Evolutionary conservation across 129 eudicot genomes (phyloP), one percentile per base, ranked within the genome.

Genomic region (Deinandra increscens): DNA sequence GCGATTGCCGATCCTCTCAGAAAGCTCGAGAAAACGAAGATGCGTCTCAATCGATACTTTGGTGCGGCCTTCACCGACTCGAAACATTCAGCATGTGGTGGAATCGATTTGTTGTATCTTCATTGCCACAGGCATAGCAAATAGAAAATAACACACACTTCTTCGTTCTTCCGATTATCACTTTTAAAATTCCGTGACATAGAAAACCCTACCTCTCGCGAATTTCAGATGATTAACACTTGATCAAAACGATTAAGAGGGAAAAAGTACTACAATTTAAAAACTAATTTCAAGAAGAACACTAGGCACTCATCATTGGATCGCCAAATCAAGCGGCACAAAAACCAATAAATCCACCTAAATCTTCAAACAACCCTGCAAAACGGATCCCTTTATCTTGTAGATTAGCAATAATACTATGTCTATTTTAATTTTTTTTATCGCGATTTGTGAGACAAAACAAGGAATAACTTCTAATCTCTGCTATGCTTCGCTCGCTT

Each of bases 21-120:
- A 45, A 84, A 83, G 69, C 78, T 84, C 12, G 87, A 56, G 34
- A 84, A 78, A 39, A 83, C 96, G 8, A 91, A 88, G 6, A 89
- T 80, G 53, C 97, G 83, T 71, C 72, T 86, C 45, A 91, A 70
- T 68, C 96, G 73, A 7, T 90, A 91, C 74, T 80, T 91, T n/a
- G 69, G 71, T 58, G 75, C 83, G 12, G 88, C 82, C 70, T 79
- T 88, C 72, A 59, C 79, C 67, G 80, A 10, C 75, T 85, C 91
- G 33, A 42, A 64, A 59, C 78, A 73, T 5, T 59, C 81, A 22
- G 70, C n/a, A 78, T 20, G 68, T 49, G 45, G 46, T 76, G 20
- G 81, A 81, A 75, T 90, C 89, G 23, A 90, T 75, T 6, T 95
- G 97, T 44, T 87, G 95, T 72, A 90, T 75, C 71, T 87, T 90